Evolutionary conservation across 176 grass and related monocot genomes (phyloP), one percentile per base, ranked within the genome.

Genomic region (Paspalum vaginatum): DNA sequence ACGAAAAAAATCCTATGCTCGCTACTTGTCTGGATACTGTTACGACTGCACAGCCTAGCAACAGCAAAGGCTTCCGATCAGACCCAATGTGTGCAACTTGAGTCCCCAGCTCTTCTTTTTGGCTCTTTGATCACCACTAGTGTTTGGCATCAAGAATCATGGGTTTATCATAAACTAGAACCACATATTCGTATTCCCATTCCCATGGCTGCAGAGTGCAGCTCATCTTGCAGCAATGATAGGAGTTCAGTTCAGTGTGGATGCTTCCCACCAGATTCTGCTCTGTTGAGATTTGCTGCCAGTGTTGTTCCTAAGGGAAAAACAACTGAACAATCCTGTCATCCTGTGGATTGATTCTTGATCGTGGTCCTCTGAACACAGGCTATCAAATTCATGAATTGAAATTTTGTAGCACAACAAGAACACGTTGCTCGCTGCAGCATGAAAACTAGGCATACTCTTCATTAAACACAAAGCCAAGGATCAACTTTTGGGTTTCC

Each of bases 171-270:
- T 55, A 45, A 84, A 46, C 45, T 68, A 66, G 86, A 88, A 62
- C 75, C 15, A 2, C 11, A 49, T 32, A 32, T 32, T 49, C n/a
- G n/a, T n/a, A n/a, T n/a, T 49, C 75, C 32, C 68, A 27, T 70
- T 70, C 69, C 45, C 81, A 61, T 80, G 53, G 38, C 69, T 88
- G 81, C 61, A 88, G 80, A 88, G 53, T 27, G 44, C 75, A 67
- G 37, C 61, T 25, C 61, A 61, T 54, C 61, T 38, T 75, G 81
- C 52, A 37, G 9, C 69, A 79, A 68, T 79, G 15, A 79, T 79
- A 44, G 59, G 17, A 76, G 51, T 41, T 78, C 45, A 47, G 48
- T 24, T 79, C 60, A 56, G 46, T 63, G 65, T 55, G 54, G 59
- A 64, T 62, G 74, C 66, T 83, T 14, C 47, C 13, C 18, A 55